phyloP scores from a whole-genome alignment of 257 asterid species.

The Craterostigma plantagineum region DNA sequence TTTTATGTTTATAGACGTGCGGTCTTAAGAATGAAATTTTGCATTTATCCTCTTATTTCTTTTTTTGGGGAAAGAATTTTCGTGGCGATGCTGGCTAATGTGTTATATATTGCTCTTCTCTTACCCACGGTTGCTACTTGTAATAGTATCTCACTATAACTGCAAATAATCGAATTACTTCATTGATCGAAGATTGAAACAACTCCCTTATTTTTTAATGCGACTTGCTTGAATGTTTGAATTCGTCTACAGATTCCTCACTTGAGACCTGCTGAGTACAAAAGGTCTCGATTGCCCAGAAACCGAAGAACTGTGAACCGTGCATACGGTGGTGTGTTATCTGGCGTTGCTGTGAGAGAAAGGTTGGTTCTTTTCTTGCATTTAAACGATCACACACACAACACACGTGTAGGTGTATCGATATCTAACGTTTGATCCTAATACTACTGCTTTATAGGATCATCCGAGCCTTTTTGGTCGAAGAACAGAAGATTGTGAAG shows the following conservation, averaged over 20 bases:
- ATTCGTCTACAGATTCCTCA: constrained; percentile 15
- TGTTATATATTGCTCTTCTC: no score
- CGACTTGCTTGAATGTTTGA: no score
- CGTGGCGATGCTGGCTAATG: no score
- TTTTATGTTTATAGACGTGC: no score
- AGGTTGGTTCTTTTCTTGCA: constrained; percentile 3
- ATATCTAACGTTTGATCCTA: background rate
- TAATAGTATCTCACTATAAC: no score
- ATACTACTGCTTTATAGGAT: constrained; percentile 12
- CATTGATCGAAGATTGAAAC: no score
- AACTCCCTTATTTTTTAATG: no score
- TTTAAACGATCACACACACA: background rate
- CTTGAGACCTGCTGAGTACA: constrained; percentile 25
- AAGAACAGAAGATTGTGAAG: constrained; percentile 11
- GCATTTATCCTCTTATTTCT: no score
- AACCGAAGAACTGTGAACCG: constrained; percentile 24
- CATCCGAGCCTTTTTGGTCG: constrained; percentile 29
- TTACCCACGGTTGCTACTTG: no score
- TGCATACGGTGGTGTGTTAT: constrained; percentile 23
- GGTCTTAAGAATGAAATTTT: no score
- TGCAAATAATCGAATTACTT: no score
- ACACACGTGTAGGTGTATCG: background rate
- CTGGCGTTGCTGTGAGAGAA: constrained; percentile 25
- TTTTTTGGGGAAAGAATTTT: no score
- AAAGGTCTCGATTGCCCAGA: constrained; percentile 22